Base-by-base conservation (phyloP, 257 asterid genomes). In the Osmanthus fragrans region DNA sequence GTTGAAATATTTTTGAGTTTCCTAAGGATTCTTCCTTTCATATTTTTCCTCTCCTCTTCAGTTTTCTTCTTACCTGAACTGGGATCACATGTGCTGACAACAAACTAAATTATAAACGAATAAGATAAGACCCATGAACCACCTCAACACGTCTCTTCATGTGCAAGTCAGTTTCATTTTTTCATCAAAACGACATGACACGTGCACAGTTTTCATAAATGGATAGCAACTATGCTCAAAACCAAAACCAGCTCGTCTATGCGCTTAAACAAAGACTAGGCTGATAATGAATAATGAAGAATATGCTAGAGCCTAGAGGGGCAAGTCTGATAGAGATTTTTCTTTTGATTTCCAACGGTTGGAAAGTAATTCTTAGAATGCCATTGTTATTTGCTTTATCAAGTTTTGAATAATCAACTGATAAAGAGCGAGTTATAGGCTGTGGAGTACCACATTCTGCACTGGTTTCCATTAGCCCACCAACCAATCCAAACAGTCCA, bases 1-100 rank as follows among this genome's bases (percentile, higher is more conserved):
- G 80, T 69, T 39, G 92, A 74, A 64, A 85, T 81, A 80, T 87
- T 81, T 80, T 86, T 88, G 71, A 88, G 84, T 74, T 88, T 89
- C 80, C 83, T 84, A 37, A 84, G 66, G 42, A 91, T 69, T 85
- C 84, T 83, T 72, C 87, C 90, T 76, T 82, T 87, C 80, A 87
- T 84, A 85, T 60, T 82, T 58, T 73, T 85, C 86, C 80, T 86
- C 67, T 60, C 73, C 71, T 81, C 72, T 30, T 75, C 27, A n/a
- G 19, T 56, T 58, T 36, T 19, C 34, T 34, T 23, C 10, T 13
- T 19, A 3, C 54, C 32, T 16, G 67, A 37, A 12, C n/a, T 70
- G 79, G 4, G 68, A 33, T 67, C 36, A 73, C 76, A 56, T 30
- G 58, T 58, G 64, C 30, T 73, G 78, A 27, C 34, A 77, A 79